These are phyloP conservation scores for Artemisia argyi DNA, from an alignment of 129 eudicot species.

Conservation along the genomic window DNA sequence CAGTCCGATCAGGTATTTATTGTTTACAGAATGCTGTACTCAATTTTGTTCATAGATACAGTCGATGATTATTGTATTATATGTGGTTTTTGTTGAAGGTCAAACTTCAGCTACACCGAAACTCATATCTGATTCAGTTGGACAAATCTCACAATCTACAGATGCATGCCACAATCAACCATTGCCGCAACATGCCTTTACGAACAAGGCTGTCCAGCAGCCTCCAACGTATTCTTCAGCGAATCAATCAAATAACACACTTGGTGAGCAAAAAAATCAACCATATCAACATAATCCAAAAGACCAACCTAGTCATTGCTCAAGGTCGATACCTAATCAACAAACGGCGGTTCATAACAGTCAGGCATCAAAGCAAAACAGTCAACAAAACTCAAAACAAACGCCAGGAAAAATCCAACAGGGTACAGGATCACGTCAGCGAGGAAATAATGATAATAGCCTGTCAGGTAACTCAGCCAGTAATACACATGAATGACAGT, in stretches of 20 bases:
- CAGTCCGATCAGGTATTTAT: no score
- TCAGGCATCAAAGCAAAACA: neutral
- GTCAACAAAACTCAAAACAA: constrained; percentile 1
- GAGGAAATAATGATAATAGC: neutral
- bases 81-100: no score
- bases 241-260: neutral
- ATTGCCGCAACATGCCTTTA: neutral
- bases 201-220: neutral
- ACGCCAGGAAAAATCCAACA: neutral
- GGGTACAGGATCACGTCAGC: neutral
- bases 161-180: neutral
- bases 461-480: neutral
- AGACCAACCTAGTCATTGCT: no score
- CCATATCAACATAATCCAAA: neutral
- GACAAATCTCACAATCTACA: neutral
- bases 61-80: no score
- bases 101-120: no score
- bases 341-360: neutral
- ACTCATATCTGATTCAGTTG: no score
- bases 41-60: no score
- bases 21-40: no score
- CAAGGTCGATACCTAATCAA: neutral
- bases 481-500: neutral
- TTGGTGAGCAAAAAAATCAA: neutral
- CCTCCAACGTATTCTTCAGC: neutral